phyloP scores from a whole-genome alignment of 495 filamentous ascomycete genomes.

The Penicillium antarcticum region DNA sequence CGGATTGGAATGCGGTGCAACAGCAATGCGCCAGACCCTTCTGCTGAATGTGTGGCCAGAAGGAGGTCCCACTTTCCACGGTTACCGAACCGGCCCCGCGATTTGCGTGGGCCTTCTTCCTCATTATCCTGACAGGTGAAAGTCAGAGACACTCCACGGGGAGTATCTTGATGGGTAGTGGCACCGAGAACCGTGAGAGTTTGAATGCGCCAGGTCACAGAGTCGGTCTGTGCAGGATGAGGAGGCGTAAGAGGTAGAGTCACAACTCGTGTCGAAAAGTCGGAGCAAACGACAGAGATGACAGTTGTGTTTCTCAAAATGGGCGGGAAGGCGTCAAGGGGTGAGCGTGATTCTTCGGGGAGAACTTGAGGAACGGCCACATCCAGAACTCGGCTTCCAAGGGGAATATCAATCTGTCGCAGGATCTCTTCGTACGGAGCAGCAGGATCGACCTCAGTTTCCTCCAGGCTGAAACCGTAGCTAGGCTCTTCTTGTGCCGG shows the following conservation, averaged over 20 bases:
- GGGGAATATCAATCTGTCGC: conserved; percentile 64
- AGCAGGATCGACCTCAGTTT: conserved; percentile 57
- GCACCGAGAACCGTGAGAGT: conserved; percentile 50
- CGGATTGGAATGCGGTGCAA: conserved; percentile 50
- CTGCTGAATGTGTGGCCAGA: conserved; percentile 61
- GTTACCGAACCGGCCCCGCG: conserved; percentile 21
- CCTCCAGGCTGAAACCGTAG: conserved; percentile 53
- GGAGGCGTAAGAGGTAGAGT: conserved; percentile 73
- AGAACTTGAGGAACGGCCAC: conserved; percentile 58
- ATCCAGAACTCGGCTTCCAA: conserved; percentile 59
- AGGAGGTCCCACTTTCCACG: conserved; percentile 50
- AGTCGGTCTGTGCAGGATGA: conserved; percentile 48
- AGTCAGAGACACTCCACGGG: conserved; percentile 64
- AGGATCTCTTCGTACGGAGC: conserved; percentile 52
- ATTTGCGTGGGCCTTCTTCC: conserved; percentile 25
- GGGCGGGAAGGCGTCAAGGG: conserved; percentile 53
- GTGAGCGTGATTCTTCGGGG: conserved; percentile 40
- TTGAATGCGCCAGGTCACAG: conserved; percentile 55
- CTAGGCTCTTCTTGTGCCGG: conserved; percentile 37
- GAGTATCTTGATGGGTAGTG: conserved; percentile 56
- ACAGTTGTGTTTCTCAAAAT: conserved; percentile 64
- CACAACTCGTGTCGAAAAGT: conserved; percentile 63
- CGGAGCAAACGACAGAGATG: conserved; percentile 67
- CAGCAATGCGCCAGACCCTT: conserved; percentile 61
- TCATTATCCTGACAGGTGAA: conserved; percentile 49